Conservation (phyloP, 305 asterid genomes). For the Lippia alba region DNA sequence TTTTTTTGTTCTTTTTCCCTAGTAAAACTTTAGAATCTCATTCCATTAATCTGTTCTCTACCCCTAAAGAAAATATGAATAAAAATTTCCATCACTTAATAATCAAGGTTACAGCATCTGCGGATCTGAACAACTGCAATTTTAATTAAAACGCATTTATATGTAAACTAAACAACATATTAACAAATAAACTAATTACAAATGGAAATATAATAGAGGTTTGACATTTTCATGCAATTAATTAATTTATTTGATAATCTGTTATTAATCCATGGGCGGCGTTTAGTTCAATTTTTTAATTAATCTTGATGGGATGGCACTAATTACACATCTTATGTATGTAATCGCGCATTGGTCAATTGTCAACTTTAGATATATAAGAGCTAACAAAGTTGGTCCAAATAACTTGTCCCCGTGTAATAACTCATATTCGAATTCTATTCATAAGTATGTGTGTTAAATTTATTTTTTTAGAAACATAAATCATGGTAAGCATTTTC, state of each 20-base stretch:
- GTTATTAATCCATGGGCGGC: not conserved
- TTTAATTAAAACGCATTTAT: too few relatives aligned
- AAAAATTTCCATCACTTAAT: too few relatives aligned
- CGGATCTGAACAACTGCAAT: constrained; percentile 8
- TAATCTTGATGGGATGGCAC: not conserved
- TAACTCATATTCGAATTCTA: too few relatives aligned
- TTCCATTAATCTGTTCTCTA: too few relatives aligned
- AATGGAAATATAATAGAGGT: not conserved
- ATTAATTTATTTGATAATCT: not conserved
- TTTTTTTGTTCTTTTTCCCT: too few relatives aligned
- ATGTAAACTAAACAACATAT: constrained; percentile 2
- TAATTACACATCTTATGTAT: not conserved
- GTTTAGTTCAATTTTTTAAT: not conserved
- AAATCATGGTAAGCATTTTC: too few relatives aligned
- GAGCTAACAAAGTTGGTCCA: too few relatives aligned
- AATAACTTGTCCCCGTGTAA: too few relatives aligned
- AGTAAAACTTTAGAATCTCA: too few relatives aligned
- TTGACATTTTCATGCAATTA: constrained; percentile 34
- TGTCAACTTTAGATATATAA: not conserved
- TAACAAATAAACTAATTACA: not conserved
- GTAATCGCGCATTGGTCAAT: not conserved
- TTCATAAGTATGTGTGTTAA: too few relatives aligned
- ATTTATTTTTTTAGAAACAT: too few relatives aligned
- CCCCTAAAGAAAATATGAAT: too few relatives aligned
- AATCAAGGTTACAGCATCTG: constrained; percentile 18